These are phyloP conservation scores for Russula abietina DNA, from an alignment of 768 basidiomycete genomes.

Conservation along the genomic window DNA sequence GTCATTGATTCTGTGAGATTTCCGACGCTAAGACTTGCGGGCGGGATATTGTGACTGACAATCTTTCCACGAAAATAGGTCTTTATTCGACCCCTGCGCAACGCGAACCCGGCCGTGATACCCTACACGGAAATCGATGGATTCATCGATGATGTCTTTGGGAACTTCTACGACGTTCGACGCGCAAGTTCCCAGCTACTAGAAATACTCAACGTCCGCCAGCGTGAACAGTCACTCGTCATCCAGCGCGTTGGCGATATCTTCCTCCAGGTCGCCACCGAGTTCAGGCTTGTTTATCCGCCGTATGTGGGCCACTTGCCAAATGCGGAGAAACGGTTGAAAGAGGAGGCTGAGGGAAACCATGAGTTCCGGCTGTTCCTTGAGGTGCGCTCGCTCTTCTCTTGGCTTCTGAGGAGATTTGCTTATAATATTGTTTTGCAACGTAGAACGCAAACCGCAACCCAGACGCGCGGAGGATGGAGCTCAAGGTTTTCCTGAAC, in stretches of 20 bases:
- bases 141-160: constrained; percentile 87
- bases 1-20: constrained; percentile 61
- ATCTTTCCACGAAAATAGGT: constrained; percentile 33
- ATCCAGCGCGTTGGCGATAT: constrained; percentile 85
- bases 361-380: constrained; percentile 77
- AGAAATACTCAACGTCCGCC: constrained; percentile 79
- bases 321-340: constrained; percentile 77
- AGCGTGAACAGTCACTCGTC: constrained; percentile 75
- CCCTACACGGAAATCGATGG: constrained; percentile 55
- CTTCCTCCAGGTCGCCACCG: constrained; percentile 78
- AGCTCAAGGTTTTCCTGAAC: constrained; percentile 73
- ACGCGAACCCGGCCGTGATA: constrained; percentile 51
- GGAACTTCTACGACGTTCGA: constrained; percentile 82
- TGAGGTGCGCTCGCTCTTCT: constrained; percentile 47
- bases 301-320: constrained; percentile 81
- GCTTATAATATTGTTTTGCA: background rate
- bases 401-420: background rate
- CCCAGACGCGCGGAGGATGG: constrained; percentile 53
- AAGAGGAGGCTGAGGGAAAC: constrained; percentile 80
- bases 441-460: constrained; percentile 40
- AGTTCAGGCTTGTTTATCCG: constrained; percentile 84
- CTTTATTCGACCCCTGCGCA: constrained; percentile 51
- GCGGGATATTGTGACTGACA: constrained; percentile 37
- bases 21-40: constrained; percentile 34
- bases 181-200: constrained; percentile 79